Conservation (phyloP, 2,329 filamentous ascomycete genomes). For the Acrocalymma vagum region DNA sequence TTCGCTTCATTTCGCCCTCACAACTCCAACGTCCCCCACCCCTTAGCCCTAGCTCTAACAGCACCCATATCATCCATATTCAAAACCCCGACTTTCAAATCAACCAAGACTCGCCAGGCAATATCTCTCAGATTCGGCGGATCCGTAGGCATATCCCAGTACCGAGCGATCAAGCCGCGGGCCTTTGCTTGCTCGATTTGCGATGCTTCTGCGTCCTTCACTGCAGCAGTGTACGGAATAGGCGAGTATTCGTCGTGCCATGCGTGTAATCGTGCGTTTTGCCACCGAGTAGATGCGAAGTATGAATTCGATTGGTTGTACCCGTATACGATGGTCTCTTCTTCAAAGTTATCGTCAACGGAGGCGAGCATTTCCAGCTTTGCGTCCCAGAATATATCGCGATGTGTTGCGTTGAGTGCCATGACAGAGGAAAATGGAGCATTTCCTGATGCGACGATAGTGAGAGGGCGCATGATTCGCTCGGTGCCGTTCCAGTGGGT, state of each 20-base stretch:
- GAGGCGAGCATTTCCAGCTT: slow-evolving; percentile 62
- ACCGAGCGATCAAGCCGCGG: slow-evolving; percentile 30
- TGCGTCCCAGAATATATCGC: slow-evolving; percentile 74
- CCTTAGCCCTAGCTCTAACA: no score
- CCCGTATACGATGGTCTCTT: no score
- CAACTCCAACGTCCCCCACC: no score
- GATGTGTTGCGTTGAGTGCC: slow-evolving; percentile 61
- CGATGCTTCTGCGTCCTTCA: no score
- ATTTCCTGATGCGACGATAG: slow-evolving; percentile 74
- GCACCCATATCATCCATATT: slow-evolving; percentile 35
- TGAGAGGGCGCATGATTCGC: slow-evolving; percentile 67
- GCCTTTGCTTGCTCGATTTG: slow-evolving; percentile 29
- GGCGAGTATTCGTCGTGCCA: slow-evolving; percentile 23
- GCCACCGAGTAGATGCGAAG: slow-evolving; percentile 31
- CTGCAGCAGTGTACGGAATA: no score
- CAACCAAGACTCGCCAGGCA: slow-evolving; percentile 27
- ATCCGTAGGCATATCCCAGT: slow-evolving; percentile 34
- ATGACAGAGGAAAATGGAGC: slow-evolving; percentile 66
- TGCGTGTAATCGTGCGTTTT: slow-evolving; percentile 21
- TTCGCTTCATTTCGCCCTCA: no score
- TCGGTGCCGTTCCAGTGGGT: slow-evolving; percentile 58
- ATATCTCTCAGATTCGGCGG: slow-evolving; percentile 28
- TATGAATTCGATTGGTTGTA: slow-evolving; percentile 37
- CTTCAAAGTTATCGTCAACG: slow-evolving; percentile 18
- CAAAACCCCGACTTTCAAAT: slow-evolving; percentile 27